Percentiles rank a stretch among this genome's conserved stretches.
Conservation (phyloP, 805 yeast genomes). For the Ascoidea tarda region DNA sequence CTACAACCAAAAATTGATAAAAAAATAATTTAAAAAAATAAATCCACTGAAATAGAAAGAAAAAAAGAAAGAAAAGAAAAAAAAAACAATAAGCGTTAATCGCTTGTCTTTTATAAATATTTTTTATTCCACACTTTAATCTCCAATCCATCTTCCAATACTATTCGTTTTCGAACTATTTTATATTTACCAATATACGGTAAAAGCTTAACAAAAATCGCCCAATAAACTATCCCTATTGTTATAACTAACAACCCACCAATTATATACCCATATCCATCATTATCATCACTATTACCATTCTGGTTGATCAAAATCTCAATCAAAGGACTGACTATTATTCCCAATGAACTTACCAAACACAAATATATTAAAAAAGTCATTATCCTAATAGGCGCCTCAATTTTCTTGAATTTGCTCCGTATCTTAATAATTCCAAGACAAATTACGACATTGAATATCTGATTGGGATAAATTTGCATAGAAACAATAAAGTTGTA, state of each 20-base stretch:
- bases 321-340: slow-evolving; percentile 4
- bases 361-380: slow-evolving; percentile 1
- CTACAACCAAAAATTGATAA: no score
- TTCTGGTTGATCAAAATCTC: not conserved
- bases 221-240: slow-evolving; percentile 4
- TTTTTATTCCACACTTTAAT: not conserved
- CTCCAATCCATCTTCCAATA: slow-evolving; percentile 1
- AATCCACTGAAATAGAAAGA: no score
- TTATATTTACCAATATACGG: slow-evolving; percentile 1
- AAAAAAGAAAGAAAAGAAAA: no score
- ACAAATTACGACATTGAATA: slow-evolving; percentile 30
- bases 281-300: not conserved
- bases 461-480: slow-evolving; percentile 20
- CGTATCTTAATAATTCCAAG: slow-evolving; percentile 33
- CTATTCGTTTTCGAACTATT: not conserved
- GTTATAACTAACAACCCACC: slow-evolving; percentile 3
- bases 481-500: slow-evolving; percentile 17
- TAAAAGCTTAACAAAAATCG: slow-evolving; percentile 1
- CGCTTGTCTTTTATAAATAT: no score
- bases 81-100: no score
- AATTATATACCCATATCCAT: slow-evolving; percentile 1
- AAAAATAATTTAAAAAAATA: no score
- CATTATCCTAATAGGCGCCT: slow-evolving; percentile 27
- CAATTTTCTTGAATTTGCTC: slow-evolving; percentile 25
- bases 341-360: slow-evolving; percentile 2